Conservation (phyloP, 2,329 filamentous ascomycete genomes). For the Incumbomyces delicatus region DNA sequence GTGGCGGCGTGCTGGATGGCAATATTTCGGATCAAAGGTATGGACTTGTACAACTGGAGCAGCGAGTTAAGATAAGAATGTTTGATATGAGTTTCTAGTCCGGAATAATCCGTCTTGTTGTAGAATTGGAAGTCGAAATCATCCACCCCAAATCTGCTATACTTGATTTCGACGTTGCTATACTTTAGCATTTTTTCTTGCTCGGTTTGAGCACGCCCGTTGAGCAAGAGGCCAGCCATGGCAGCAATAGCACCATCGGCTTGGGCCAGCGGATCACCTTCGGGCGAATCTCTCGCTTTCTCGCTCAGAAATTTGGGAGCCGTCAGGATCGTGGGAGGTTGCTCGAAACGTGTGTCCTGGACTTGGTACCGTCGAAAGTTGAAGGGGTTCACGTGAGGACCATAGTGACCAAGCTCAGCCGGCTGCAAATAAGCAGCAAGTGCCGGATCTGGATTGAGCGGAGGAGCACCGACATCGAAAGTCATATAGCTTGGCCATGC, state of each 20-base stretch:
- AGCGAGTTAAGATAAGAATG: slow-evolving; percentile 95
- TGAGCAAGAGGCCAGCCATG: slow-evolving; percentile 59
- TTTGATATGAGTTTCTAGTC: slow-evolving; percentile 88
- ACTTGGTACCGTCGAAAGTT: slow-evolving; percentile 70
- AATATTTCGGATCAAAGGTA: slow-evolving; percentile 75
- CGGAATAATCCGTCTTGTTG: slow-evolving; percentile 86
- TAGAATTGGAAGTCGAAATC: slow-evolving; percentile 99
- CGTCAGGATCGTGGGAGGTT: slow-evolving; percentile 51
- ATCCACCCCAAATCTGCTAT: slow-evolving; percentile 97
- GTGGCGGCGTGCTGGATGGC: slow-evolving; percentile 82
- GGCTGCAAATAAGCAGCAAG: slow-evolving; percentile 59
- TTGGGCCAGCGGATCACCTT: slow-evolving; percentile 29
- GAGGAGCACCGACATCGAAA: slow-evolving; percentile 77
- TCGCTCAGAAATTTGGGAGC: slow-evolving; percentile 93
- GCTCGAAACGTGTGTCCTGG: slow-evolving; percentile 63
- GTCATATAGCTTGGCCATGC: slow-evolving; percentile 79
- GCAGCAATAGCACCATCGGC: slow-evolving; percentile 52
- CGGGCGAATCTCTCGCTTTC: slow-evolving; percentile 60
- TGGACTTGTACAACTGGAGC: slow-evolving; percentile 84
- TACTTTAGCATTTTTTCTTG: slow-evolving; percentile 83
- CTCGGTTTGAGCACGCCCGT: slow-evolving; percentile 52
- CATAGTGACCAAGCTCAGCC: slow-evolving; percentile 67
- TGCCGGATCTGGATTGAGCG: slow-evolving; percentile 61
- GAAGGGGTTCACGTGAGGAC: slow-evolving; percentile 55
- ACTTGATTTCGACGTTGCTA: slow-evolving; percentile 92